A percentile compares a stretch with the other conserved stretches of the same genome.
These are phyloP conservation scores for Heterobasidion occidentale DNA, from an alignment of 1,284 basidiomycete species.

Conservation along the genomic window DNA sequence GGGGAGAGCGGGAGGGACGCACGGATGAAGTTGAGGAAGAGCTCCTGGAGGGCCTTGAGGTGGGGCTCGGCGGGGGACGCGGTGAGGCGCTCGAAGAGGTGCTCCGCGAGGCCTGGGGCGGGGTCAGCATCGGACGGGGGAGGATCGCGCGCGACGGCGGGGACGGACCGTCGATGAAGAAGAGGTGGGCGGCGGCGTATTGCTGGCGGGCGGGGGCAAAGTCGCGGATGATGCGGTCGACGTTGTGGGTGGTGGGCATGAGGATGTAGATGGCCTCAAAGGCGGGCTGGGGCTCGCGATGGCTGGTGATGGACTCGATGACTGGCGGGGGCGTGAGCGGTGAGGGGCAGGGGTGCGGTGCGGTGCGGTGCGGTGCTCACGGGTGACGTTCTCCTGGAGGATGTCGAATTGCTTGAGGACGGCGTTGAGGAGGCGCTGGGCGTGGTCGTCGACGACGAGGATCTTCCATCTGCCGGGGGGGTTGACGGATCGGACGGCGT, in stretches of 20 bases:
- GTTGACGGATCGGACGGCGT: constrained; percentile 75
- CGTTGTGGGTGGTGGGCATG: constrained; percentile 92
- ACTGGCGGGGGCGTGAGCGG: constrained; percentile 31
- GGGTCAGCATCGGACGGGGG: neutral
- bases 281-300: constrained; percentile 70
- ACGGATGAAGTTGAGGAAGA: constrained; percentile 91
- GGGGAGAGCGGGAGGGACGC: constrained; percentile 15
- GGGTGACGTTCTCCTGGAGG: constrained; percentile 88
- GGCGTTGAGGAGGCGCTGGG: constrained; percentile 77
- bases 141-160: constrained; percentile 1
- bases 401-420: constrained; percentile 93
- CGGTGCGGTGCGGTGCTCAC: constrained; percentile 39
- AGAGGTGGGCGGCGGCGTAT: constrained; percentile 87
- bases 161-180: constrained; percentile 86
- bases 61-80: constrained; percentile 64
- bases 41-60: constrained; percentile 70
- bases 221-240: constrained; percentile 86
- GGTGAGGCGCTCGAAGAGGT: constrained; percentile 67
- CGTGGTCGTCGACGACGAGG: constrained; percentile 90
- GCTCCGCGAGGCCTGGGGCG: constrained; percentile 58
- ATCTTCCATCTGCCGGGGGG: constrained; percentile 91
- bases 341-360: constrained; percentile 2
- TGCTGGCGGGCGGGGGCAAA: constrained; percentile 62
- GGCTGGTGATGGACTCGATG: constrained; percentile 69
- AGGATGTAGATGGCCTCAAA: constrained; percentile 92